Conservation (phyloP, 371 early-diverging fungal genomes). For the Rhizopus microsporus region DNA sequence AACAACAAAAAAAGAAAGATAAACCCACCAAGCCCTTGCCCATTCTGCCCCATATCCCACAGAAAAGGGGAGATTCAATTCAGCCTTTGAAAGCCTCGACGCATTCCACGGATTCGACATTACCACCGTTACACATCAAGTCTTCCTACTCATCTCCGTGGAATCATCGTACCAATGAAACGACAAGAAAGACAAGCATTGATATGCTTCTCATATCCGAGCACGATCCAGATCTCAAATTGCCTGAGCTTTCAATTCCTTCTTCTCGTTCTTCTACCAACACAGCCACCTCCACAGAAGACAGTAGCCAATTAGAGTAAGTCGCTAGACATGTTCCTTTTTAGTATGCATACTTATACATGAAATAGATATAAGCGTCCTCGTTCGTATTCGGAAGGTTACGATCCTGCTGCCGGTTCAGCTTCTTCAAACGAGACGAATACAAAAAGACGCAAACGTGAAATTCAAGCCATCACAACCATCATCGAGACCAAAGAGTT, state of each 20-base stretch:
- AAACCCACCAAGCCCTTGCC: constrained; percentile 3
- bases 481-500: constrained; percentile 54
- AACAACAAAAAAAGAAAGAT: constrained; percentile 6
- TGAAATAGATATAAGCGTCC: neutral
- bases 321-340: neutral
- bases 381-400: neutral
- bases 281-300: neutral
- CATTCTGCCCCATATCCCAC: neutral
- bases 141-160: constrained; percentile 1
- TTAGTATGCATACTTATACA: neutral
- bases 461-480: constrained; percentile 57
- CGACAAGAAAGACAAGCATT: constrained; percentile 19
- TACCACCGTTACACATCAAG: constrained; percentile 10
- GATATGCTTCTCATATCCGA: constrained; percentile 19
- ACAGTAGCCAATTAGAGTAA: neutral
- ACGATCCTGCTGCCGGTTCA: constrained; percentile 15
- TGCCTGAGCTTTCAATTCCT: constrained; percentile 11
- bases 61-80: constrained; percentile 1
- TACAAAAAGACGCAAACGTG: constrained; percentile 52
- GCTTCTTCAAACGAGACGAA: constrained; percentile 8
- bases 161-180: constrained; percentile 1
- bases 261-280: neutral
- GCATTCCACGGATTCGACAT: constrained; percentile 4
- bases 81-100: neutral
- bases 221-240: constrained; percentile 7